Evolutionary conservation across 2,329 filamentous ascomycete genomes (phyloP).

Genomic region (Diplodia sapinea): DNA sequence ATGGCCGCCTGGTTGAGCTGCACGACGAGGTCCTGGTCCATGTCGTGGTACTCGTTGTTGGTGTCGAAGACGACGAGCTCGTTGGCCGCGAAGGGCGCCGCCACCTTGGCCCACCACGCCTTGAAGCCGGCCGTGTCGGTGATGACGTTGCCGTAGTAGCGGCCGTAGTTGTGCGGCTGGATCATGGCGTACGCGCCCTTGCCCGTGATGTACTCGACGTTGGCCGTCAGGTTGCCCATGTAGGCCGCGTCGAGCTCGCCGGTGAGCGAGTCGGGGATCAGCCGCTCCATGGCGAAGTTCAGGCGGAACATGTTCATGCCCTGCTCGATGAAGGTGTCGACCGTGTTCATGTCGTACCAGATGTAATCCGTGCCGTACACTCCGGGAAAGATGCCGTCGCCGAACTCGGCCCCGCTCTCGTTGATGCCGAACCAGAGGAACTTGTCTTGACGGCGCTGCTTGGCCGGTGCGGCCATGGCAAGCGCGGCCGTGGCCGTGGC

Average conservation of each 20-base stretch:
- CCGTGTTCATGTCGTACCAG: conserved; percentile 61
- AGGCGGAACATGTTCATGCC: conserved; percentile 65
- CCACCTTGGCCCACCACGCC: conserved; percentile 53
- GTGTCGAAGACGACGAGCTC: conserved; percentile 54
- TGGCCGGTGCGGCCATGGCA: conserved; percentile 33
- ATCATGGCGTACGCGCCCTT: conserved; percentile 57
- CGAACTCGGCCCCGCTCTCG: conserved; percentile 70
- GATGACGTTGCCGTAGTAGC: conserved; percentile 56
- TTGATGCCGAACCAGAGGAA: conserved; percentile 54
- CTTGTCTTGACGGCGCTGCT: conserved; percentile 23
- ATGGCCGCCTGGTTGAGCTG: conserved; percentile 56
- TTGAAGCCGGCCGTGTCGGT: conserved; percentile 50
- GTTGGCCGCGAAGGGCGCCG: conserved; percentile 49
- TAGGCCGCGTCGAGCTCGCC: conserved; percentile 53
- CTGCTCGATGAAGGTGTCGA: conserved; percentile 57
- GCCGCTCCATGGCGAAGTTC: conserved; percentile 65
- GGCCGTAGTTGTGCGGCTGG: conserved; percentile 59
- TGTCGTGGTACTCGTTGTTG: conserved; percentile 56
- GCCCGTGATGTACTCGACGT: conserved; percentile 56
- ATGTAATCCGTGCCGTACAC: conserved; percentile 65
- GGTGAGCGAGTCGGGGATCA: conserved; percentile 57
- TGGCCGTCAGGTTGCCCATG: conserved; percentile 50
- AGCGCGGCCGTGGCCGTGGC: conserved; percentile 34
- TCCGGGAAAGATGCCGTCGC: conserved; percentile 62
- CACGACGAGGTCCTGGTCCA: conserved; percentile 53